phyloP scores from a whole-genome alignment of 345 rosid genomes.

The Cochlearia excelsa region DNA sequence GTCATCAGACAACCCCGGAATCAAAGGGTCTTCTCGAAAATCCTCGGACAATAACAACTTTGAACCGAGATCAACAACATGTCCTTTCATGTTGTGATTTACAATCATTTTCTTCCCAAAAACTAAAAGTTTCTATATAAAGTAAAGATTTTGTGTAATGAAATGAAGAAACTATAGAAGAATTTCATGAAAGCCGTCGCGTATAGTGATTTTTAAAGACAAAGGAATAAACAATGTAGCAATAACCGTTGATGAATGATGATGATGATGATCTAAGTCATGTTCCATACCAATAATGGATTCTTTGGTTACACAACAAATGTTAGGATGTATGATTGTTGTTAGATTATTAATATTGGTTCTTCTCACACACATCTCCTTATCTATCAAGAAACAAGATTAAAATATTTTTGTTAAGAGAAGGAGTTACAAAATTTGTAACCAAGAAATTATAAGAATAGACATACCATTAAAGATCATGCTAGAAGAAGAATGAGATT shows the following conservation, averaged over 20 bases:
- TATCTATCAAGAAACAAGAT: conserved; percentile 33
- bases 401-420: conserved; percentile 7
- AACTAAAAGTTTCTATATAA: conserved; percentile 46
- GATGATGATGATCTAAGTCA: conserved; percentile 58
- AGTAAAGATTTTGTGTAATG: conserved; percentile 24
- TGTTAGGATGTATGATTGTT: conserved; percentile 26
- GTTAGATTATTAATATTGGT: conserved; percentile 32
- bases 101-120: conserved; percentile 49
- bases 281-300: conserved; percentile 65
- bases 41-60: conserved; percentile 26
- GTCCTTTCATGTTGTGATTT: conserved; percentile 39
- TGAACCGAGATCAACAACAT: conserved; percentile 34
- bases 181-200: conserved; percentile 77
- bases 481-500: conserved; percentile 34
- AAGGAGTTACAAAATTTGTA: background rate
- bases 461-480: conserved; percentile 54
- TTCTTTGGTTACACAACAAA: conserved; percentile 27
- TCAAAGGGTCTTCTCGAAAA: conserved; percentile 43
- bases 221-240: conserved; percentile 70
- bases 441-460: background rate
- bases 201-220: conserved; percentile 77
- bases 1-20: conserved; percentile 90
- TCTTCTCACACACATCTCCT: conserved; percentile 56
- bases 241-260: conserved; percentile 50
- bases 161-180: conserved; percentile 36